Percentiles rank a stretch among this genome's conserved stretches.
Evolutionary conservation across 768 basidiomycete species (phyloP).

Genomic region (Pisolithus albus): DNA sequence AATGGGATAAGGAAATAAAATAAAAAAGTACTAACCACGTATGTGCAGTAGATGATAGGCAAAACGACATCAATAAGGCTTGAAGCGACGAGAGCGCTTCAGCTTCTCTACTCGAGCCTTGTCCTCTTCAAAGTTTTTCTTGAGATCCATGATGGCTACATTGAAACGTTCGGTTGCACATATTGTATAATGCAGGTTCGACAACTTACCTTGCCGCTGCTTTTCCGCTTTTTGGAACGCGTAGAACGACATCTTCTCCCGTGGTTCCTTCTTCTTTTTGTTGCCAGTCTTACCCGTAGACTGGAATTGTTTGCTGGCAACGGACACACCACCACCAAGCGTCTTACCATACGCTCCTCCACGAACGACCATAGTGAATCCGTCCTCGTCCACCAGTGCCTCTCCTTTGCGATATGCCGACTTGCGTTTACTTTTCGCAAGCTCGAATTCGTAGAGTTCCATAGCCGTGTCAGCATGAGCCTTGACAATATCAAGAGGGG

Average conservation of each 20-base stretch:
- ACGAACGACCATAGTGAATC: slow-evolving; percentile 90
- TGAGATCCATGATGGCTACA: slow-evolving; percentile 52
- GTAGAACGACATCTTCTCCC: slow-evolving; percentile 77
- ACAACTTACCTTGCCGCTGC: slow-evolving; percentile 65
- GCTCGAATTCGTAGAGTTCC: slow-evolving; percentile 61
- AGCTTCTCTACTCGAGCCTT: slow-evolving; percentile 45
- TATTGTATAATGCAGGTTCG: neutral
- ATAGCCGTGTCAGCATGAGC: slow-evolving; percentile 78
- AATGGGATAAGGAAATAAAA: neutral
- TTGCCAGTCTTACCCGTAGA: slow-evolving; percentile 29
- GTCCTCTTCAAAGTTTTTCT: slow-evolving; percentile 82
- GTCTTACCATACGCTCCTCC: slow-evolving; percentile 88
- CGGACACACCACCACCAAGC: slow-evolving; percentile 69
- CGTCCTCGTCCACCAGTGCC: slow-evolving; percentile 88
- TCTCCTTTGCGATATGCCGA: slow-evolving; percentile 75
- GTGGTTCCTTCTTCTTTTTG: slow-evolving; percentile 48
- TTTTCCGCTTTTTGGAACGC: slow-evolving; percentile 88
- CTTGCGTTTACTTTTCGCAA: slow-evolving; percentile 50
- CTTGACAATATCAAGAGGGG: slow-evolving; percentile 65
- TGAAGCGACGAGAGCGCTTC: slow-evolving; percentile 76
- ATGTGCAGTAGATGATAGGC: neutral
- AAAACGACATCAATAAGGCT: slow-evolving; percentile 87
- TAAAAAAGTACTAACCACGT: slow-evolving; percentile 6
- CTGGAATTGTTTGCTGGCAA: slow-evolving; percentile 55
- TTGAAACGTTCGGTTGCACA: slow-evolving; percentile 4